Conservation (phyloP, 352 stramenopile genomes). For the Globisporangium nodosum region DNA sequence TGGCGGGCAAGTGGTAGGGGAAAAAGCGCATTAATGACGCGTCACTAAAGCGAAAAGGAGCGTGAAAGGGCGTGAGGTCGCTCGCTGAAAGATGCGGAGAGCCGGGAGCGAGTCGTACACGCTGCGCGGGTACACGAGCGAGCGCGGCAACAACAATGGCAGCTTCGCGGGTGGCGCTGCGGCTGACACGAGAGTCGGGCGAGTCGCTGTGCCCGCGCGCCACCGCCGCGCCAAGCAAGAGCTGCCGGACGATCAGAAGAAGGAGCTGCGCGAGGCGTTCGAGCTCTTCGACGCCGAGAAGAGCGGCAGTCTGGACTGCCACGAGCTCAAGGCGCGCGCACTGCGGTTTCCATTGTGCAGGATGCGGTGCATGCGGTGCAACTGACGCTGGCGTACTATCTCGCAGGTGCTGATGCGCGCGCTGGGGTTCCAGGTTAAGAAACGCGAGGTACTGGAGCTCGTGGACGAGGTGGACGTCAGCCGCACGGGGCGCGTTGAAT, state of each 20-base stretch:
- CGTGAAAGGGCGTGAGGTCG: not conserved
- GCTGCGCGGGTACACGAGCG: conserved; percentile 1
- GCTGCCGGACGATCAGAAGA: conserved; percentile 78
- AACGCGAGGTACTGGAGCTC: conserved; percentile 83
- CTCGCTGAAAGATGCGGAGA: conserved; percentile 5
- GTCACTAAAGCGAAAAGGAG: conserved; percentile 4
- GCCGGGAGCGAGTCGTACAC: not conserved
- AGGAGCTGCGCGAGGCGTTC: conserved; percentile 91
- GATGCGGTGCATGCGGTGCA: not conserved
- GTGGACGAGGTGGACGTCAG: conserved; percentile 89
- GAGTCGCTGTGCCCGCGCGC: conserved; percentile 4
- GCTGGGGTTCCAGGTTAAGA: conserved; percentile 90
- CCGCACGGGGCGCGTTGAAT: conserved; percentile 79
- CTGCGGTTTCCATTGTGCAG: not conserved
- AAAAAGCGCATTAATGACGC: conserved; percentile 4
- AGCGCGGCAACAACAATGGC: conserved; percentile 1
- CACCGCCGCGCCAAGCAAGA: conserved; percentile 58
- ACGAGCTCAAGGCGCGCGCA: conserved; percentile 87
- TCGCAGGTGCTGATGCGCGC: conserved; percentile 83
- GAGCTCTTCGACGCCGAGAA: conserved; percentile 93
- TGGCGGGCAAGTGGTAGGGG: not conserved
- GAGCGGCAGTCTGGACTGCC: conserved; percentile 87
- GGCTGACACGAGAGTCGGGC: not conserved
- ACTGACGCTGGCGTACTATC: not conserved
- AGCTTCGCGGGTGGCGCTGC: not conserved